Evolutionary conservation across 768 basidiomycete species (phyloP), one percentile per base, ranked within the genome.

Genomic region (Lentinus brumalis): DNA sequence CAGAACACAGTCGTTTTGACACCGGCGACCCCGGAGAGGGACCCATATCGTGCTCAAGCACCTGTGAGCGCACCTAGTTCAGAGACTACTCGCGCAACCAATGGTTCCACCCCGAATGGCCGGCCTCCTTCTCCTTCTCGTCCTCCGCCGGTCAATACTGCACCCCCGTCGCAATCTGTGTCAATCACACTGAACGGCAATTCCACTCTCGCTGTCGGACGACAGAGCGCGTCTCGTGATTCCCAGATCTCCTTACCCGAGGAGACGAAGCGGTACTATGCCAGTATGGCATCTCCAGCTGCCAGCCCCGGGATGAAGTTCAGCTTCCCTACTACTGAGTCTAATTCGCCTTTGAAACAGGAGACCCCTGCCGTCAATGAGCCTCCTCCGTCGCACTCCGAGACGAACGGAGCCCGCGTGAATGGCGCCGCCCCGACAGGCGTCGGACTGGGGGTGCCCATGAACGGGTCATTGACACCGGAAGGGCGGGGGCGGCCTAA

Each of bases 201-300:
- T 12, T 39, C 59, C 6, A 59, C 51, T 15, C 61, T 63, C 26
- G 30, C 70, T 53, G 69, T 69, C 5, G 57, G 62, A 5, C 50
- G 61, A 71, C 73, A 21, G 71, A 71, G n/a, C 70, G 65, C 78
- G 16, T 82, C 83, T n/a, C 82, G 87, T 56, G 87, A 87, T 53
- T 91, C 89, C 9, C 81, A 82, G 26, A 83, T 88, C 52, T 84
- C 87, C 38, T 78, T 92, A 40, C 88, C 91, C 1, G 89, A 92
- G 56, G 92, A 93, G 71, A 87, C 91, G 15, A 84, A 79, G 63
- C 85, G 82, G 50, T 92, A 90, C 67, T 87, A 91, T 57, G 79
- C 84, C 40, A 84, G 81, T 66, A 86, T 89, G 82, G 74, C 74
- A 40, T 87, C 85, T 5, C 86, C 89, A 3, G 69, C 76, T 8